Evolutionary conservation across 2,329 filamentous ascomycete species (phyloP), one percentile per base, ranked within the genome.

Genomic region (Zopfia rhizophila): DNA sequence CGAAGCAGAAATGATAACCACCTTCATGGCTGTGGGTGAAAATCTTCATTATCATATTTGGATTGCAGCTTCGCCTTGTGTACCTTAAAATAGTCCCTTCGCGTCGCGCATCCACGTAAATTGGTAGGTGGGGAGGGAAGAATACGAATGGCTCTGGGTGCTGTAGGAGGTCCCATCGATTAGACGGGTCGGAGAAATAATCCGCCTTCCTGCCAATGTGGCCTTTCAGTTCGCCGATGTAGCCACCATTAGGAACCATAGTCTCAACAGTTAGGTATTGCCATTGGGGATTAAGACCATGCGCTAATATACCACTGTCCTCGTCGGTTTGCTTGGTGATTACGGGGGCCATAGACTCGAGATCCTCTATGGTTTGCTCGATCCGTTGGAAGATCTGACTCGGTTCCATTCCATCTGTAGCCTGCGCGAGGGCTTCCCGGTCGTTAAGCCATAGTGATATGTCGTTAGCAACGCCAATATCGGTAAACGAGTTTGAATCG

Each of bases 41-140:
- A 0, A 92, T 95, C 66, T 94, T 92, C 60, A 97, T 78, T 22
- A 83, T 82, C n/a, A 94, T 85, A 64, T 97, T 99, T 1, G 94
- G 90, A 51, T 84, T 85, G 75, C 94, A 99, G 62, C 94, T 97
- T 56, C 93, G 85, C 45, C 94, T 85, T n/a, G 95, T 86, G 66
- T 94, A 97, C 31, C 94, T 89, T 45, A 94, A 86, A 24, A 85
- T 77, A 4, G 90, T 96, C 16, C 93, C 94, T 75, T 96, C 91
- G 67, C 84, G 84, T 48, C 94, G 83, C 7, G 92, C 94, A 71
- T 97, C 94, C 63, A 99, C 94, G 73, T 92, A 96, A 10, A 99
- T 82, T 0, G 93, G 93, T 7, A 97, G 83, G 47, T 87, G 82
- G 1, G 91, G 90, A 63, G 95, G 92, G 72, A 97, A 79, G 68